Conservation (phyloP, 169 alveolate genomes). For the Plasmodium adleri region DNA sequence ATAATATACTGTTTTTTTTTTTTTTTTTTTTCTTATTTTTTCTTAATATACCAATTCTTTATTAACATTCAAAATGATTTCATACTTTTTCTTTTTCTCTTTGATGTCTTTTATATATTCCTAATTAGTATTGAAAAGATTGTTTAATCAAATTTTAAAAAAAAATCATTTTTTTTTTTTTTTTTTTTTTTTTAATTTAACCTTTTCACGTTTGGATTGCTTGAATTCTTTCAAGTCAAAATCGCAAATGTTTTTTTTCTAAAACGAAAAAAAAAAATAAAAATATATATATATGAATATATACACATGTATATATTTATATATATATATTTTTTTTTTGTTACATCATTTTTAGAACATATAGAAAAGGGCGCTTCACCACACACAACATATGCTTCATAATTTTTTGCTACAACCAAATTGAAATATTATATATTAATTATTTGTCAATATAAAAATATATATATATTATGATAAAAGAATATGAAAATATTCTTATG, state of each 20-base stretch:
- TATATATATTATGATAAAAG: not conserved
- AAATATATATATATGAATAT: not conserved
- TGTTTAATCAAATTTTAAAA: not conserved
- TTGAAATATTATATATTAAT: not conserved
- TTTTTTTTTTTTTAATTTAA: slow-evolving; percentile 12
- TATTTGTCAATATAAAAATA: not conserved
- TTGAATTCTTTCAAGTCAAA: slow-evolving; percentile 26
- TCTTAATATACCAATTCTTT: slow-evolving; percentile 20
- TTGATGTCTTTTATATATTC: slow-evolving; percentile 25
- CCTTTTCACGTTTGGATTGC: slow-evolving; percentile 24
- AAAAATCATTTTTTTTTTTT: not conserved
- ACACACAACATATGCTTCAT: slow-evolving; percentile 76
- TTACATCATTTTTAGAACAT: slow-evolving; percentile 69
- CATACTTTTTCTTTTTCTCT: slow-evolving; percentile 55
- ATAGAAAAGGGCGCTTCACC: slow-evolving; percentile 75
- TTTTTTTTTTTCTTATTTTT: too few relatives aligned
- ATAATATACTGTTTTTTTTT: not conserved
- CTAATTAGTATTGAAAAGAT: not conserved
- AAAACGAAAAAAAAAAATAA: not conserved
- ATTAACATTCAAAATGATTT: slow-evolving; percentile 5
- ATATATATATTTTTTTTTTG: slow-evolving; percentile 34
- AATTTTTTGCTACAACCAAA: slow-evolving; percentile 51
- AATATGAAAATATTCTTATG: not conserved
- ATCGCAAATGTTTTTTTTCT: slow-evolving; percentile 57
- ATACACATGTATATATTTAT: not conserved